Evolutionary conservation across 2,329 filamentous ascomycete genomes (phyloP), one percentile per base, ranked within the genome.

Genomic region (Alternaria ventricosa): DNA sequence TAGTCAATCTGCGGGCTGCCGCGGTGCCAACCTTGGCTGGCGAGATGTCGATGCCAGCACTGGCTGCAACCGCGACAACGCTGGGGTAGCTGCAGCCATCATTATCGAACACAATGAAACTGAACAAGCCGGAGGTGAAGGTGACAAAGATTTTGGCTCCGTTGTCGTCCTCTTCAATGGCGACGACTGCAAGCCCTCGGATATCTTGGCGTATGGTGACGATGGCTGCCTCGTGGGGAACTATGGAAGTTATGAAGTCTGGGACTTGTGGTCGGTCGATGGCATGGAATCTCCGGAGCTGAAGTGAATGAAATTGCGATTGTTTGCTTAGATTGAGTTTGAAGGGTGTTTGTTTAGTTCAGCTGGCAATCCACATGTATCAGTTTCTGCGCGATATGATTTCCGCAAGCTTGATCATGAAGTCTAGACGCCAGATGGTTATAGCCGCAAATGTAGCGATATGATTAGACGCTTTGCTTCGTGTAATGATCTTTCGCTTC

Each of bases 181-280:
- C 43, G 43, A 58, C 49, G 55, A 63, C 44, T 63, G 60, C 49
- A 63, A 63, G 49, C 60, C 60, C 5, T 55, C 55, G 41, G 50
- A 63, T 49, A 63, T 63, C 41, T 58, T 63, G 60, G 36, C 54
- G 55, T 22, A 45, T 43, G 60, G 60, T 15, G 55, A 54, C 15
- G 55, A 62, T 28, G 60, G 60, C 20, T 62, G 60, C 28, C 47
- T 27, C 36, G 57, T 49, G 45, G 49, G 36, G 36, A 62, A 57
- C 47, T 62, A 62, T 44, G 60, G 60, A n/a, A 62, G 60, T 43
- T 62, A 53, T 57, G 60, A 62, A 46, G 60, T 62, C 20, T 62
- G 60, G 60, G 60, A 62, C 20, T 57, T 62, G 54, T 62, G 46
- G 54, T 57, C 51, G 59, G 54, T 61, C 27, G 36, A 57, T 44